These are phyloP conservation scores for Marasmius tenuissimus DNA, from an alignment of 1,284 basidiomycete genomes.

Conservation along the genomic window DNA sequence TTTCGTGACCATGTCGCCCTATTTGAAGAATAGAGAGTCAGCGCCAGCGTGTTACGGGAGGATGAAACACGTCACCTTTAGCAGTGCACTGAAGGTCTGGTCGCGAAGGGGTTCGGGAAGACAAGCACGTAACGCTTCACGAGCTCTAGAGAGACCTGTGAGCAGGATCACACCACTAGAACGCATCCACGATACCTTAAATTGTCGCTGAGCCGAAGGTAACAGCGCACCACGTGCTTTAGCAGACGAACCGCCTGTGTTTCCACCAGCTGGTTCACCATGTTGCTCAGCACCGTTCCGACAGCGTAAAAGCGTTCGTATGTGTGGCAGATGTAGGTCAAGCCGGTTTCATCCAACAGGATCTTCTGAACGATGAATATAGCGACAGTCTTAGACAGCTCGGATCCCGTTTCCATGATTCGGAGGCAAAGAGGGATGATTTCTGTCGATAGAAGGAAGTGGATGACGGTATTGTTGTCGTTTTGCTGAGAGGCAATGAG, in stretches of 20 bases:
- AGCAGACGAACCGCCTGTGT: constrained; percentile 95
- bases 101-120: constrained; percentile 96
- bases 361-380: constrained; percentile 99
- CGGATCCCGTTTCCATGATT: constrained; percentile 99
- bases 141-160: constrained; percentile 59
- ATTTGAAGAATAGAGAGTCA: constrained; percentile 9
- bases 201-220: constrained; percentile 95
- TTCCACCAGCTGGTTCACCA: constrained; percentile 97
- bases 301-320: constrained; percentile 99
- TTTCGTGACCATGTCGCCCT: constrained; percentile 96
- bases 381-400: constrained; percentile 98
- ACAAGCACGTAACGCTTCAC: constrained; percentile 95
- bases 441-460: constrained; percentile 98
- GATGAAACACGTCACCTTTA: constrained; percentile 60
- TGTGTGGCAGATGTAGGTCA: constrained; percentile 99
- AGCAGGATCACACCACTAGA: constrained; percentile 12
- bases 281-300: constrained; percentile 96
- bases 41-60: neutral
- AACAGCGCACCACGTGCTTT: constrained; percentile 98
- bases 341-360: constrained; percentile 93
- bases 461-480: constrained; percentile 98
- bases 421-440: constrained; percentile 99
- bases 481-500: constrained; percentile 72
- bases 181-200: constrained; percentile 63
- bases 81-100: constrained; percentile 87